Evolutionary conservation across 257 asterid genomes (phyloP), one percentile per base, ranked within the genome.

Genomic region (Solanum tarapatanum): DNA sequence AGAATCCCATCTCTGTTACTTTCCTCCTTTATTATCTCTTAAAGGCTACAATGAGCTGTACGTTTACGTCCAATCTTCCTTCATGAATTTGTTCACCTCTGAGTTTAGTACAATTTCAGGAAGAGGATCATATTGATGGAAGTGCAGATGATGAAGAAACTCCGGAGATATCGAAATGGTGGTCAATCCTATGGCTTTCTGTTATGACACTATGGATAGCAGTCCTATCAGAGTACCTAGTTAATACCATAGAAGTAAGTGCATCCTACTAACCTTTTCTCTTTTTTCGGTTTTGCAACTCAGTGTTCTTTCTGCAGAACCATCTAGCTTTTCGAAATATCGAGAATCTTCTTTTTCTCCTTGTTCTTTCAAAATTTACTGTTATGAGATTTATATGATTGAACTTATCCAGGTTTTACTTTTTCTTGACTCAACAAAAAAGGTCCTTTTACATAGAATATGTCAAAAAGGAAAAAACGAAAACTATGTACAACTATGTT

Each of bases 161-260:
- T 45, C 96, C 96, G 28, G 96, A 91, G 87, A 85, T 93, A 75
- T 89, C 98, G 5, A 91, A 92, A 87, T 93, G 95, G 98, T 95
- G 92, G 87, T 92, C 98, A 72, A 87, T 95, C 14, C 82, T 86
- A 79, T 95, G 98, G 98, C 93, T 95, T 21, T 89, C 91, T 70
- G 87, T 94, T 51, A 83, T 95, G 89, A 94, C 98, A 37, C 51
- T 89, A 68, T 85, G 92, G 91, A 93, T 95, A 92, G 94, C 98
- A n/a, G 89, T 93, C 75, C 86, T 94, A 28, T 95, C 98, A 0
- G 97, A 91, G 76, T 95, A 94, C 90, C 92, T 95, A 75, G 98
- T 95, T 21, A 91, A 93, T 87, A 92, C 98, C 74, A 94, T 95
- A 48, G 94, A 93, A 96, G 98, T 94, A 90, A 84, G 13, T 66